A percentile compares a stretch with the other conserved stretches of the same genome.
These are phyloP conservation scores for Trichophyton simii DNA, from an alignment of 2,329 filamentous ascomycete genomes.

Conservation along the genomic window DNA sequence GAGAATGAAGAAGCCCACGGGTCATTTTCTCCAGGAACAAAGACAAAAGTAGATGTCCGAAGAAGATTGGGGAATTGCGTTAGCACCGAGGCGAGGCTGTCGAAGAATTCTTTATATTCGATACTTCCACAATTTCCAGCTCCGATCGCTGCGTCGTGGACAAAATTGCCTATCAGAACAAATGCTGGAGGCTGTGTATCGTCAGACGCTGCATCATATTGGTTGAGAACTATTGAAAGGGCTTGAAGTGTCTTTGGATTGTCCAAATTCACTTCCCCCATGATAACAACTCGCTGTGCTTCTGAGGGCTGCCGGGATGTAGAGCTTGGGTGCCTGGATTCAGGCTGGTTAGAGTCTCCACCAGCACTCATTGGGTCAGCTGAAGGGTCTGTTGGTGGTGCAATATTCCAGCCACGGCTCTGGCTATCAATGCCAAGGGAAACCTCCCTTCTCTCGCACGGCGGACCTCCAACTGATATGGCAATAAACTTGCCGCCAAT, in stretches of 20 bases:
- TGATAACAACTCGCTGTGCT: constrained; percentile 50
- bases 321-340: background rate
- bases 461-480: constrained; percentile 82
- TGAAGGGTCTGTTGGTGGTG: constrained; percentile 12
- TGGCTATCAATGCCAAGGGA: constrained; percentile 59
- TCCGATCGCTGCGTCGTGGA: constrained; percentile 45
- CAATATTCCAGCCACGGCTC: constrained; percentile 24
- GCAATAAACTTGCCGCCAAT: constrained; percentile 87
- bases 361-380: background rate
- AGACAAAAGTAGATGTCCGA: constrained; percentile 69
- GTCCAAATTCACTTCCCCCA: constrained; percentile 80
- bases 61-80: constrained; percentile 74
- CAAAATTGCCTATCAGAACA: constrained; percentile 76
- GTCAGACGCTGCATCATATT: constrained; percentile 56
- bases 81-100: constrained; percentile 68
- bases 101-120: constrained; percentile 94
- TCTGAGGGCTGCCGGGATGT: background rate
- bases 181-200: constrained; percentile 63
- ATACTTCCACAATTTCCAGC: constrained; percentile 74
- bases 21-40: constrained; percentile 93
- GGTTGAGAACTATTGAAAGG: constrained; percentile 61
- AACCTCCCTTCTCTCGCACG: constrained; percentile 68
- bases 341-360: background rate
- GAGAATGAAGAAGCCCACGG: constrained; percentile 84
- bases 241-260: constrained; percentile 69